A percentile compares a stretch with the other conserved stretches of the same genome.
These are phyloP conservation scores for Ascocoryne sarcoides DNA, from an alignment of 2,329 filamentous ascomycete species.

Conservation along the genomic window DNA sequence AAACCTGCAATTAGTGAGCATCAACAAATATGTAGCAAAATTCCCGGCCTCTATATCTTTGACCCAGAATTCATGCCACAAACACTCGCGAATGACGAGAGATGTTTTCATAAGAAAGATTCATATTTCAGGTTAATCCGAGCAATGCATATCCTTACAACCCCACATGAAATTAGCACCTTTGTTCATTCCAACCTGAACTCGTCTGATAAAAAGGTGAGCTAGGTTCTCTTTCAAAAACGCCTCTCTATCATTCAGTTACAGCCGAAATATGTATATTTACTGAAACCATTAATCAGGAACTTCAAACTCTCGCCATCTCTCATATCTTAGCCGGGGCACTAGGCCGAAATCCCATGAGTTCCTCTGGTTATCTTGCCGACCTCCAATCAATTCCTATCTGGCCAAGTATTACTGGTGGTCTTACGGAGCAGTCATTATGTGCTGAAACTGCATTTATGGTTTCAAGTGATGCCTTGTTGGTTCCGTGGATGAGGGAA, in stretches of 20 bases:
- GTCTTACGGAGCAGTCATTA: conserved; percentile 1
- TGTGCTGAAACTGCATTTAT: conserved; percentile 11
- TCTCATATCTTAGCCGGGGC: background rate
- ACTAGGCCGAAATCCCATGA: background rate
- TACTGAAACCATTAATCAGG: too few species aligned
- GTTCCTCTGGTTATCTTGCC: background rate
- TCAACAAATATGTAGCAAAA: conserved; percentile 7
- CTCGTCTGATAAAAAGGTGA: conserved; percentile 7
- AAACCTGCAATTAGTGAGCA: conserved; percentile 4
- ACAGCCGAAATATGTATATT: too few species aligned
- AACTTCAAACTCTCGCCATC: conserved; percentile 9
- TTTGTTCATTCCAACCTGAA: conserved; percentile 5
- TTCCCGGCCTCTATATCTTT: conserved; percentile 14
- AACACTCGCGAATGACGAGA: conserved; percentile 1
- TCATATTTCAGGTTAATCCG: conserved; percentile 15
- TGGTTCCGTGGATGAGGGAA: conserved; percentile 20
- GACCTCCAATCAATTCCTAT: conserved; percentile 12
- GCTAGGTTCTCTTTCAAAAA: too few species aligned
- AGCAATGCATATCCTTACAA: conserved; percentile 8
- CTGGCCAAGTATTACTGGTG: conserved; percentile 10
- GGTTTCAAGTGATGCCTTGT: conserved; percentile 10
- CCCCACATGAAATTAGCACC: background rate
- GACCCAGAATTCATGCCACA: conserved; percentile 12
- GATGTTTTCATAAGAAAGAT: background rate
- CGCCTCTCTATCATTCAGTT: too few species aligned